Base-by-base conservation (phyloP, 139 green algal genomes). In the Chlorella sp. region DNA sequence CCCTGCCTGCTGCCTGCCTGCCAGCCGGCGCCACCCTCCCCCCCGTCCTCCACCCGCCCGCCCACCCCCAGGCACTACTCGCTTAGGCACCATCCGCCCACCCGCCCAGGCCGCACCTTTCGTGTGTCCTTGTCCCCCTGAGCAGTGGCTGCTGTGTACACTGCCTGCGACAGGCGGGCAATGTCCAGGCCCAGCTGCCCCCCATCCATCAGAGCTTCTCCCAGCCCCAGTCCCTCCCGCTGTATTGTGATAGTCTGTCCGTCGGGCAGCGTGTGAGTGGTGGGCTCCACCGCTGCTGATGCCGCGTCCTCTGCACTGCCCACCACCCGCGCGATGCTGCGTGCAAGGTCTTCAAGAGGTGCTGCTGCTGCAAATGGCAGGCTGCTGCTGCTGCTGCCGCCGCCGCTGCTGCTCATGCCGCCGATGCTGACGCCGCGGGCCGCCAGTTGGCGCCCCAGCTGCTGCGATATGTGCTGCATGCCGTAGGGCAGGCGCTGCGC, bases 181-280 rank as follows among this genome's bases (percentile, higher is more conserved):
- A 81, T 64, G 22, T 93, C 88, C 26, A 92, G 64, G 22, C 90
- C 90, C 34, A 93, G n/a, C 18, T 91, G 57, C 14, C 81, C 30
- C 0, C 89, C 90, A 24, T 91, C 28, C 40, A 98, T 93, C 14
- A 98, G 82, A 21, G 91, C 92, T 78, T 96, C 93, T 9, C 91
- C 93, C 19, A 94, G 68, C 76, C 79, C 19, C n/a, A 24, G n/a
- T 1, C 84, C 87, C 81, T 92, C 85, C 28, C 64, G 83, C 26
- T 69, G n/a, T 32, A 96, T 57, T 16, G 83, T 81, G 21, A 96
- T 91, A 21, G 76, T 91, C 60, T 93, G 89, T 2, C 95, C 95
- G 83, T 97, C 95, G 3, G 95, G 95, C 84, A 97, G 89, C 5
- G 86, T 95, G 85, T 92, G 91, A 7, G 80, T 78, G 61, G 57